Evolutionary conservation across 2,329 filamentous ascomycete genomes (phyloP), one percentile per base, ranked within the genome.

Genomic region (Fusarium xylarioides): DNA sequence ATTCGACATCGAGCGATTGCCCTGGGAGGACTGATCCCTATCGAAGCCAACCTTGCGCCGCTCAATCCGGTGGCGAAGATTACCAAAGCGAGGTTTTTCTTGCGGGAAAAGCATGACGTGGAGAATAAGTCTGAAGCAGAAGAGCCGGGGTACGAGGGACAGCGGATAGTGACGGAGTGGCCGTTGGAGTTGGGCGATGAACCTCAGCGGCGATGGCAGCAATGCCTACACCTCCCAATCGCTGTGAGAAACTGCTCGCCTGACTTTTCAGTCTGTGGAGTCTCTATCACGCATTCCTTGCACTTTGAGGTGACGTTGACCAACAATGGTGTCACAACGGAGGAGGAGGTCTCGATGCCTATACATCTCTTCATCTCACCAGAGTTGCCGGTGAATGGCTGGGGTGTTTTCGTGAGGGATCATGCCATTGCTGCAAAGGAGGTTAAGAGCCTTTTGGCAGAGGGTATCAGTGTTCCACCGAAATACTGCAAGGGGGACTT

Each of bases 301-400:
- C 63, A 68, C 4, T 54, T 68, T 1, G 63, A 68, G 21, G 47
- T 26, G 0, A 63, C 55, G 0, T 1, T 68, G 1, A 11, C 7
- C 2, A 30, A 18, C 0, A 7, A 68, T 11, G 65, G 63, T 4
- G 16, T 30, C 1, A 35, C 18, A 16, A 28, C 19, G 4, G 37
- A 68, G n/a, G 65, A 68, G 3, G 63, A 68, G 1, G 5, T 68
- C 11, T 68, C 63, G 0, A 49, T 63, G 21, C 55, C 65, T 1
- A 54, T 68, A 11, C 18, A 68, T 18, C 32, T 68, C 2, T 68
- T 68, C 16, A 54, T 68, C 7, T 68, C 65, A 0, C 65, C 65
- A 1, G 65, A 68, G 12, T 5, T 68, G 1, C 65, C 65, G 0
- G 56, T 68, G 0, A 68, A 68, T 10, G 65, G 63, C 0, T 68